Evolutionary conservation across 371 early-diverging fungal genomes (phyloP), one percentile per base, ranked within the genome.

Genomic region (Astathelohania contejeani): DNA sequence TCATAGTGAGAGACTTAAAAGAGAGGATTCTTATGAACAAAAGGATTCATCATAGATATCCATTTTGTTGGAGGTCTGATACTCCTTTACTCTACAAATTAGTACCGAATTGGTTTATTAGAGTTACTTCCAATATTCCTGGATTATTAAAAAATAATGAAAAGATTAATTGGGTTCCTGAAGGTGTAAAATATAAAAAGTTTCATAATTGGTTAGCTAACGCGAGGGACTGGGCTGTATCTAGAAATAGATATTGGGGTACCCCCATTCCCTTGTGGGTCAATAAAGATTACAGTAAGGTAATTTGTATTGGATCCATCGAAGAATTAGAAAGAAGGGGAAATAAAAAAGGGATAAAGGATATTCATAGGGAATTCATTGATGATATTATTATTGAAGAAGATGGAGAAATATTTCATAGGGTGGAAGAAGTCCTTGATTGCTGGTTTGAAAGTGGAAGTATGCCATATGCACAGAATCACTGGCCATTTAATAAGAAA

Each of bases 241-340:
- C 93, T 37, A 85, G 99, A 72, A 91, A 86, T 77, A 83, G 99
- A 64, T 99, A 88, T 79, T 99, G 99, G 99, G 99, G 99, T 62
- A 99, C 99, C 14, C 99, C 99, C 50, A 88, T 99, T 47, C 99
- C 99, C 24, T 73, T 99, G 47, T 99, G 97, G 97, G 82, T 80
- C 54, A 86, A 81, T 68, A 89, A 86, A 1, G 94, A 94, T 71
- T 80, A 79, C 19, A 49, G 44, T 35, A 70, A 62, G 19, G 40
- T 62, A 19, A 50, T 93, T 23, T 92, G 90, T 72, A 70, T 97
- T 61, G 96, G 94, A 37, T 90, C 91, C 2, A 78, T 92, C 58
- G 81, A 80, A 51, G 96, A 99, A 75, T 80, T 99, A 28, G 84
- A 85, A 72, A 79, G 83, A 3, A 46, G 16, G 2, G 9, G 2